Base-by-base conservation (phyloP, 805 yeast species). In the Nakazawaea wyomingensis region DNA sequence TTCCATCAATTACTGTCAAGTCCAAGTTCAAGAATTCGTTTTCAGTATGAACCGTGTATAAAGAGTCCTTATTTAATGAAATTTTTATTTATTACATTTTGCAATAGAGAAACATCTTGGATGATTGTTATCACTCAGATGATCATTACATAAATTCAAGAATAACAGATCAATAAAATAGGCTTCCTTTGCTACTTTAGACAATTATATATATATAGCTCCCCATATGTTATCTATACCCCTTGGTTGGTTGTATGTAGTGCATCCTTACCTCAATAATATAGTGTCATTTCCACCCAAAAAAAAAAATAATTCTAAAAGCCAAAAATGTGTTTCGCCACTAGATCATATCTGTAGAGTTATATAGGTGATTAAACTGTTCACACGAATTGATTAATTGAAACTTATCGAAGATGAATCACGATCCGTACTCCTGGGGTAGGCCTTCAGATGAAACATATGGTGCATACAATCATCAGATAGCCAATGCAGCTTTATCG, bases 401-500 rank as follows among this genome's bases (percentile, higher is more conserved):
- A 24, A 24, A 24, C 11, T 24, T 24, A 24, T 24, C 8, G 27
- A 38, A 9, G 17, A 93, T 91, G 99, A 85, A 91, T 57, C 98
- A 93, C 87, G 86, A 85, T 72, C 98, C 96, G 50, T 80, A 72
- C 55, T 73, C 74, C 54, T 91, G 99, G 99, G 99, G 98, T 18
- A 85, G 97, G 66, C 98, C 98, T 46, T 72, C 83, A 31, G 80
- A 85, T 59, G 78, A 76, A 34, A 73, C 80, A 1, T 93, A 93
- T 56, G 99, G 99, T 14, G 60, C 68, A 6, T 93, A 90, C 68
- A 85, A 84, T 61, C 72, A 71, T 44, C 63, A 74, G 38, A 91
- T 90, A 54, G 85, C 95, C 38, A 65, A 80, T 49, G 89, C 89
- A 1, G 14, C 32, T 4, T 26, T 20, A 22, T 26, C 37, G 8